Evolutionary conservation across 2,329 filamentous ascomycete genomes (phyloP).

Genomic region (Coniochaeta hoffmannii): DNA sequence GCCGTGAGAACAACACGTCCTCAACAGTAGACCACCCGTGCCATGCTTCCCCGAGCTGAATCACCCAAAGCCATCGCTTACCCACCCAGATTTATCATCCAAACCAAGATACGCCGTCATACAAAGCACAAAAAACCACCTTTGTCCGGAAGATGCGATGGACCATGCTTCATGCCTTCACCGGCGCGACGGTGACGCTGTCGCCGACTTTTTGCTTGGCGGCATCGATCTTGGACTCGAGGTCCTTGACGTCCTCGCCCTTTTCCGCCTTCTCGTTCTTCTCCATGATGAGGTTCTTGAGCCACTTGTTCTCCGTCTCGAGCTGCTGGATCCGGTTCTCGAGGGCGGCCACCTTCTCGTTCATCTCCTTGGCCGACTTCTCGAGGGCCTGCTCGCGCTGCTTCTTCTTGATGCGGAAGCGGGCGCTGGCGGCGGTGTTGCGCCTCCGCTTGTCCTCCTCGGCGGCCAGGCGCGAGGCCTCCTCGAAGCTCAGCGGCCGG

Average conservation of each 20-base stretch:
- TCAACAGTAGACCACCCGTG: neutral
- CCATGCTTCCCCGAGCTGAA: neutral
- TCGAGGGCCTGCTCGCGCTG: conserved; percentile 83
- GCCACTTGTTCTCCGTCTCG: conserved; percentile 78
- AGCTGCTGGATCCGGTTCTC: conserved; percentile 69
- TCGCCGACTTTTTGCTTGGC: conserved; percentile 3
- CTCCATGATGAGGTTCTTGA: conserved; percentile 73
- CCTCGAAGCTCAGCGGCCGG: conserved; percentile 54
- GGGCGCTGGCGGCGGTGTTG: conserved; percentile 81
- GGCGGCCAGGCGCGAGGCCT: conserved; percentile 63
- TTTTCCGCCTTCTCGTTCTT: conserved; percentile 57
- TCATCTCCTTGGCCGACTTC: conserved; percentile 73
- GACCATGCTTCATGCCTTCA: neutral
- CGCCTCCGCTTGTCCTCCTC: conserved; percentile 87
- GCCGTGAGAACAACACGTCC: neutral
- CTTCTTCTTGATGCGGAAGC: conserved; percentile 95
- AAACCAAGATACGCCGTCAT: neutral
- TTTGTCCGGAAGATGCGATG: neutral
- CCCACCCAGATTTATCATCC: neutral
- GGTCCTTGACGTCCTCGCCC: conserved; percentile 40
- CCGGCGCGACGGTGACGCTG: conserved; percentile 1
- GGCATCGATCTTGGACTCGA: conserved; percentile 30
- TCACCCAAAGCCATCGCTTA: neutral
- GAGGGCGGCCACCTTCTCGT: conserved; percentile 66
- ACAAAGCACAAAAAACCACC: conserved; percentile 2